Evolutionary conservation across 2,329 filamentous ascomycete species (phyloP).

Genomic region (Elsinoe necatrix): DNA sequence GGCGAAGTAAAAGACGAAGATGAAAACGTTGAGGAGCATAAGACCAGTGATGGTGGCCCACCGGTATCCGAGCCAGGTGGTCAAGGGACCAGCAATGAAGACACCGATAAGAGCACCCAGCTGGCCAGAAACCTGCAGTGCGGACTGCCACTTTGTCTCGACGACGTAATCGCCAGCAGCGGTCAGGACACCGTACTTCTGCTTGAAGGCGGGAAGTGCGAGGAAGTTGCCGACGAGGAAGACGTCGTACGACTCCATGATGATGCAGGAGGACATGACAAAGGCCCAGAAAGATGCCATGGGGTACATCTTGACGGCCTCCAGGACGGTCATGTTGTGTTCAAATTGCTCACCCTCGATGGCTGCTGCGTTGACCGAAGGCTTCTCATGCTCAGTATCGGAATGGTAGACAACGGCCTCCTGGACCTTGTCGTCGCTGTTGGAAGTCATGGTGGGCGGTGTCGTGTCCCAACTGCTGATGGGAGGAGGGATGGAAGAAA

Average conservation of each 20-base stretch:
- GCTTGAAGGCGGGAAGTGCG: conserved; percentile 41
- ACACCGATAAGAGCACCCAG: conserved; percentile 54
- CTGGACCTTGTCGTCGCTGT: conserved; percentile 29
- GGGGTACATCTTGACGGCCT: conserved; percentile 46
- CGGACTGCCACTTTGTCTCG: conserved; percentile 49
- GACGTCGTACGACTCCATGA: conserved; percentile 57
- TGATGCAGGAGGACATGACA: conserved; percentile 49
- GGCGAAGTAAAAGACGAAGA: conserved; percentile 53
- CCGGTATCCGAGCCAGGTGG: conserved; percentile 51
- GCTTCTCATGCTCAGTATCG: conserved; percentile 29
- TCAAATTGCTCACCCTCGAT: conserved; percentile 50
- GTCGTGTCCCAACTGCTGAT: background rate
- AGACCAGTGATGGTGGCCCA: conserved; percentile 50
- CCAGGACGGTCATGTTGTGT: conserved; percentile 42
- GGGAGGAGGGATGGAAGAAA: background rate
- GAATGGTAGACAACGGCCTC: conserved; percentile 13
- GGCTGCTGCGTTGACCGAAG: conserved; percentile 43
- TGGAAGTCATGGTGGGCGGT: background rate
- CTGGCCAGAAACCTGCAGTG: conserved; percentile 48
- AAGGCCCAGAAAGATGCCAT: conserved; percentile 49
- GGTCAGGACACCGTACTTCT: conserved; percentile 38
- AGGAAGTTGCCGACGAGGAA: conserved; percentile 55
- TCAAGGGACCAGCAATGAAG: conserved; percentile 52
- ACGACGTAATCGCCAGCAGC: conserved; percentile 33
- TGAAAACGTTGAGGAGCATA: conserved; percentile 50